Percentiles rank a stretch among this genome's conserved stretches.
Conservation (phyloP, 176 grass and related monocot genomes). For the Hordeum marinum region DNA sequence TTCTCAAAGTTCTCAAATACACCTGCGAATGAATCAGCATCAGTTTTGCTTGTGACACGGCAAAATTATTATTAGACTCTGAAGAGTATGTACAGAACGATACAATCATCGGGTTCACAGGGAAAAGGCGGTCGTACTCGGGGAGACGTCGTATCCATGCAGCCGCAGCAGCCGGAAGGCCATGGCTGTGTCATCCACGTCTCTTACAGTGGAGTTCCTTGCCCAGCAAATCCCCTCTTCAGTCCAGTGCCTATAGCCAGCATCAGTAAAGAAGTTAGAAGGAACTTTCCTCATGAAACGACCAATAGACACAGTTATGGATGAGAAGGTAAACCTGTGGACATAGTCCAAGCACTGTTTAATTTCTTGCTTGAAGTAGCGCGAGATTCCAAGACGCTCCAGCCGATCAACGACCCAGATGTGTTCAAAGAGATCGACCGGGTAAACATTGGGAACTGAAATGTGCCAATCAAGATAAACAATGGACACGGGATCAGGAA, state of each 20-base stretch:
- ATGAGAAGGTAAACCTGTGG: constrained; percentile 61
- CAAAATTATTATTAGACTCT: not conserved
- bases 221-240: constrained; percentile 95
- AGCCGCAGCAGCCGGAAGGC: constrained; percentile 76
- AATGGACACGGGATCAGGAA: not conserved
- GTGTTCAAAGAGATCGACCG: constrained; percentile 75
- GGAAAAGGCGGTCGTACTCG: constrained; percentile 28
- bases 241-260: constrained; percentile 55
- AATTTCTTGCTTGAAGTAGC: constrained; percentile 72
- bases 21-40: constrained; percentile 16
- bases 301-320: not conserved
- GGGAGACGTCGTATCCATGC: constrained; percentile 75
- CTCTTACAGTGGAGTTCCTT: constrained; percentile 59
- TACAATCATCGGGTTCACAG: constrained; percentile 42
- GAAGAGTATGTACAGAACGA: not conserved
- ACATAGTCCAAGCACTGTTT: constrained; percentile 63
- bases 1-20: constrained; percentile 86
- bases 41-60: not conserved
- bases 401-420: constrained; percentile 69
- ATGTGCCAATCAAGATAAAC: not conserved
- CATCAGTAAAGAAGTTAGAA: not conserved
- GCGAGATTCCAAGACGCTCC: constrained; percentile 65
- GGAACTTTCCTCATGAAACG: not conserved
- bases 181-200: constrained; percentile 90
- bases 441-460: constrained; percentile 81